These are phyloP conservation scores for Calycina herbarum DNA, from an alignment of 2,329 filamentous ascomycete genomes.

Conservation along the genomic window DNA sequence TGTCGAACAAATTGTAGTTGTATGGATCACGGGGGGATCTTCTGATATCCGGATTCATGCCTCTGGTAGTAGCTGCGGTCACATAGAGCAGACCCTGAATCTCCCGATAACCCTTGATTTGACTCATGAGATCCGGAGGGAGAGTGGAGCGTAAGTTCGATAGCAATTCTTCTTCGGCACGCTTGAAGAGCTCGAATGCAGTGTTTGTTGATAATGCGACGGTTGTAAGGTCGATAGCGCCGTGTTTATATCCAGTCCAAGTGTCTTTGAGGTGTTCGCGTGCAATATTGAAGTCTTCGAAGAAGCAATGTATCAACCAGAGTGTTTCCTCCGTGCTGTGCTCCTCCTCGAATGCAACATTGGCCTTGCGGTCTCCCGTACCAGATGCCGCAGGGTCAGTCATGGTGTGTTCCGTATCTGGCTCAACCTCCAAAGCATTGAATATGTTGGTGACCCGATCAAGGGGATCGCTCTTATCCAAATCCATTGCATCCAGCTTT, in stretches of 20 bases:
- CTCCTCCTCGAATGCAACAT: background rate
- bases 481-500: conserved; percentile 26
- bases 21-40: conserved; percentile 1
- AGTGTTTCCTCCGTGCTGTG: background rate
- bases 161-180: background rate
- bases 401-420: conserved; percentile 10
- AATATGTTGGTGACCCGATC: conserved; percentile 5
- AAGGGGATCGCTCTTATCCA: conserved; percentile 44
- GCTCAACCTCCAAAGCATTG: conserved; percentile 9
- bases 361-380: background rate
- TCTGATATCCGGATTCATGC: background rate
- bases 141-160: background rate
- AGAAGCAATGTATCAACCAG: background rate
- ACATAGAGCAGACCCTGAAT: background rate
- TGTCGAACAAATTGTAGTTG: conserved; percentile 7
- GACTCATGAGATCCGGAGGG: background rate
- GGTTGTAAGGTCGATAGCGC: background rate
- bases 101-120: background rate
- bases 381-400: background rate
- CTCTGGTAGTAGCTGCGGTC: background rate
- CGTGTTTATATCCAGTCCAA: background rate
- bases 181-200: background rate
- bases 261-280: background rate
- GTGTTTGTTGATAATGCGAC: background rate
- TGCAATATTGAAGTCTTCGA: background rate